Percentiles rank a stretch among this genome's conserved stretches.
phyloP scores from a whole-genome alignment of 208 protist species.

The Herpetomonas samuelpessoai region DNA sequence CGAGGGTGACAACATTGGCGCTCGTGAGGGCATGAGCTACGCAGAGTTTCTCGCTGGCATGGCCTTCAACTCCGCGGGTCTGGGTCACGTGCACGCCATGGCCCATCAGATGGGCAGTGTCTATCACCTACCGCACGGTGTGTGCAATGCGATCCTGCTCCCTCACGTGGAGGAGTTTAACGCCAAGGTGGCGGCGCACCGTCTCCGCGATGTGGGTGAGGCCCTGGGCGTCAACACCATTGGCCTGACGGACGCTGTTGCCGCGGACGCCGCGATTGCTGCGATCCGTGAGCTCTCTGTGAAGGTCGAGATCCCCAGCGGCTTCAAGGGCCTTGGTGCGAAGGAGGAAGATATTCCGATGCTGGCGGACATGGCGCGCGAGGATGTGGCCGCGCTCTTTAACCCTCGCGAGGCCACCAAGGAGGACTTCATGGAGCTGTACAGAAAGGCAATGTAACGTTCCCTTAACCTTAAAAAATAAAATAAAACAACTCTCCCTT shows the following conservation, averaged over 20 bases:
- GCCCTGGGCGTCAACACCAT: constrained; percentile 40
- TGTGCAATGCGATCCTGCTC: constrained; percentile 89
- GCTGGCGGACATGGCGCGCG: constrained; percentile 40
- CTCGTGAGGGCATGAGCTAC: constrained; percentile 83
- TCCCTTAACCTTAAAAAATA: neutral
- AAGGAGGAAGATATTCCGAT: constrained; percentile 39
- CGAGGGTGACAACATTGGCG: constrained; percentile 39
- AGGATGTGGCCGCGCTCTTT: constrained; percentile 45
- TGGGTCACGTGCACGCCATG: constrained; percentile 88
- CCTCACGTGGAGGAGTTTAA: constrained; percentile 73
- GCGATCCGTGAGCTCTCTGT: constrained; percentile 45
- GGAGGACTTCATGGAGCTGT: constrained; percentile 51
- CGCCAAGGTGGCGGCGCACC: constrained; percentile 45
- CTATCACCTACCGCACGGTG: constrained; percentile 84
- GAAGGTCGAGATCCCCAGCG: constrained; percentile 53
- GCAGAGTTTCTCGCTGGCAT: constrained; percentile 87
- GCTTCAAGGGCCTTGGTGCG: constrained; percentile 53
- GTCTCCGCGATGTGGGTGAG: constrained; percentile 52
- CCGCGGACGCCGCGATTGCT: constrained; percentile 47
- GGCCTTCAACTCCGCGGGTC: constrained; percentile 89
- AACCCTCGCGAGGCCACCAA: constrained; percentile 56
- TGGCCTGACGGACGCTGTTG: constrained; percentile 32
- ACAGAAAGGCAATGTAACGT: constrained; percentile 30
- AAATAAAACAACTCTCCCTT: too few species aligned
- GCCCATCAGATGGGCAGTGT: constrained; percentile 86